Conservation (phyloP, 169 alveolate species). For the Babesia divergens region DNA sequence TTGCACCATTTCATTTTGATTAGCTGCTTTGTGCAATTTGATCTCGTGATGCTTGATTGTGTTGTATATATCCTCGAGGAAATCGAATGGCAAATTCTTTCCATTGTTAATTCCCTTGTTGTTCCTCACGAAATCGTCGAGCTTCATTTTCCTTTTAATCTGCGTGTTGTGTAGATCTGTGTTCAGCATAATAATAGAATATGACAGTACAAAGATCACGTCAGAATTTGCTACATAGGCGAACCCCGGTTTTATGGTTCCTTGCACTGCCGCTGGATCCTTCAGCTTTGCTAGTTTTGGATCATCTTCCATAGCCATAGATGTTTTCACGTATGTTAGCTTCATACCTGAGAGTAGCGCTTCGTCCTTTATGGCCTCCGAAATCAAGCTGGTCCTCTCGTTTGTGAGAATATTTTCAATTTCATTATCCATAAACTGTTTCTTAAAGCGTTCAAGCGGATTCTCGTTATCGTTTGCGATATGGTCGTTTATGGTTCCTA, state of each 20-base stretch:
- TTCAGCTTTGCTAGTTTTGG: not conserved
- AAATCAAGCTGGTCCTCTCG: not conserved
- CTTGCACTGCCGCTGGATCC: not conserved
- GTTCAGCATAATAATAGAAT: slow-evolving; percentile 87
- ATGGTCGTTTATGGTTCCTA: slow-evolving; percentile 28
- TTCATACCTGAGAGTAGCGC: not conserved
- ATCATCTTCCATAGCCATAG: slow-evolving; percentile 11
- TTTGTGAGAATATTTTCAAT: slow-evolving; percentile 11
- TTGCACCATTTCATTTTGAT: not conserved
- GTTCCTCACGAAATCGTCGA: slow-evolving; percentile 86
- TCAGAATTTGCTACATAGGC: slow-evolving; percentile 77
- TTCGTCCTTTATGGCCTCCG: slow-evolving; percentile 9
- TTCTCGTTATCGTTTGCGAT: slow-evolving; percentile 29
- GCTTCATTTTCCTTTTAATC: slow-evolving; percentile 83
- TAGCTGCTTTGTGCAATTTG: slow-evolving; percentile 32
- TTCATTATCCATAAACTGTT: slow-evolving; percentile 23
- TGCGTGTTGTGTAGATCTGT: slow-evolving; percentile 87
- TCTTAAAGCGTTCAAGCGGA: slow-evolving; percentile 8
- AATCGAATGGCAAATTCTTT: slow-evolving; percentile 63
- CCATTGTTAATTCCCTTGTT: slow-evolving; percentile 87
- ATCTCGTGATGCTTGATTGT: slow-evolving; percentile 56
- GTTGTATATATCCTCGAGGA: slow-evolving; percentile 58
- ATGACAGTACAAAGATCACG: slow-evolving; percentile 81
- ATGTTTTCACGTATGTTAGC: not conserved
- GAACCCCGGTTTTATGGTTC: slow-evolving; percentile 23